Evolutionary conservation across 495 filamentous ascomycete species (phyloP).

Genomic region (Bryoglossum gracile): DNA sequence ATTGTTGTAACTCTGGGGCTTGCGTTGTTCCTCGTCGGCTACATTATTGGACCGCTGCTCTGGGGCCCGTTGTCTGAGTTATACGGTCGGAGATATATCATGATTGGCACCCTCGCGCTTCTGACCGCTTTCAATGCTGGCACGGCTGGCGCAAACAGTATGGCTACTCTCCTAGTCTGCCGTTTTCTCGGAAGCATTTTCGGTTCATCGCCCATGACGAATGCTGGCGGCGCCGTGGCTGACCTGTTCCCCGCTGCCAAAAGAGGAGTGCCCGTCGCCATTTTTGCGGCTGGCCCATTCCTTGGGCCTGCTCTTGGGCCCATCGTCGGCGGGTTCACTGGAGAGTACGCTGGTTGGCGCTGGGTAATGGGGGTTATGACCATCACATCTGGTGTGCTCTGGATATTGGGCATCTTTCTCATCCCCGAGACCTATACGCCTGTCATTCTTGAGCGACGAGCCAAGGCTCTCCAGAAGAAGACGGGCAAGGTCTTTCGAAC

Average conservation of each 20-base stretch:
- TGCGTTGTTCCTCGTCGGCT: conserved; percentile 68
- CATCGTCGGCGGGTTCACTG: conserved; percentile 35
- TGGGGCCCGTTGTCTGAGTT: conserved; percentile 65
- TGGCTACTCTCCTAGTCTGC: conserved; percentile 58
- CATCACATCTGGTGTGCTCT: conserved; percentile 64
- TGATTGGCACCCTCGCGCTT: conserved; percentile 5
- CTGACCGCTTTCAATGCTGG: conserved; percentile 56
- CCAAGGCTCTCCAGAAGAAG: conserved; percentile 53
- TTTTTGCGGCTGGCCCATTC: conserved; percentile 64
- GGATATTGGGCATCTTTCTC: conserved; percentile 53
- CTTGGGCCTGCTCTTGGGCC: conserved; percentile 58
- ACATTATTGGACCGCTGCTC: conserved; percentile 57
- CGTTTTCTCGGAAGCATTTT: conserved; percentile 74
- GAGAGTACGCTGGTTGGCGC: conserved; percentile 47
- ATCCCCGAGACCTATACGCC: conserved; percentile 80
- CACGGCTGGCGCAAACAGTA: conserved; percentile 53
- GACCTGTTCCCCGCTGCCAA: conserved; percentile 62
- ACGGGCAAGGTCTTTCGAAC: conserved; percentile 61
- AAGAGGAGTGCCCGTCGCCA: conserved; percentile 53
- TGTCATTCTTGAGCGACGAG: conserved; percentile 64
- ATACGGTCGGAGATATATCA: conserved; percentile 65
- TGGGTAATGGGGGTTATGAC: conserved; percentile 45
- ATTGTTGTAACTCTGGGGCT: conserved; percentile 62
- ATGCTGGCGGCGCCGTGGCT: conserved; percentile 66
- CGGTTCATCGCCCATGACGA: conserved; percentile 66